These are phyloP conservation scores for Xanthoparmelia taractica DNA, from an alignment of 495 filamentous ascomycete genomes.

Conservation along the genomic window DNA sequence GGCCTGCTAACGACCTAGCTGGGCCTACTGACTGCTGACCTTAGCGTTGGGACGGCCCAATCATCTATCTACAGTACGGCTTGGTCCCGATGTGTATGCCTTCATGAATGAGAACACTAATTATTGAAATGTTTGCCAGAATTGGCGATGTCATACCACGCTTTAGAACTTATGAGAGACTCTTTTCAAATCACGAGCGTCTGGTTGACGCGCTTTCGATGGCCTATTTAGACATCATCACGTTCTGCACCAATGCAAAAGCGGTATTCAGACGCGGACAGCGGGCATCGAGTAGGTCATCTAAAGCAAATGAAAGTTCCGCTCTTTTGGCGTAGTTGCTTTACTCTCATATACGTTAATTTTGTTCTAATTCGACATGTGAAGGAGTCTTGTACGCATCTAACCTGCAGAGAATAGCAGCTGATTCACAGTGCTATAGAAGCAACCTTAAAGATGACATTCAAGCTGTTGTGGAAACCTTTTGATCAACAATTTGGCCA, in stretches of 20 bases:
- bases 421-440: not conserved
- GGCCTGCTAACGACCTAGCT: too few species aligned
- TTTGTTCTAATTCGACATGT: too few species aligned
- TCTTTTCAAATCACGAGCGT: slow-evolving; percentile 32
- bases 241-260: slow-evolving; percentile 34
- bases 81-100: too few species aligned
- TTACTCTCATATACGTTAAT: too few species aligned
- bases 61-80: too few species aligned
- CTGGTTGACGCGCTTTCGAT: slow-evolving; percentile 30
- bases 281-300: not conserved
- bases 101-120: too few species aligned
- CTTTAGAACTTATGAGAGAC: slow-evolving; percentile 29
- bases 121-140: slow-evolving; percentile 34
- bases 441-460: not conserved
- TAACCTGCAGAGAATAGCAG: not conserved
- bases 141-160: slow-evolving; percentile 37
- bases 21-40: too few species aligned
- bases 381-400: not conserved
- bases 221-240: slow-evolving; percentile 36
- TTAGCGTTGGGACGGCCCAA: too few species aligned
- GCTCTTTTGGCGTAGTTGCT: not conserved
- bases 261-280: slow-evolving; percentile 23
- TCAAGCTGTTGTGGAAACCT: not conserved
- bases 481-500: not conserved
- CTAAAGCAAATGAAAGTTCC: not conserved